Percentiles rank a stretch among this genome's conserved stretches.
Conservation (phyloP, 1,284 basidiomycete species). For the Leccinum fallax region DNA sequence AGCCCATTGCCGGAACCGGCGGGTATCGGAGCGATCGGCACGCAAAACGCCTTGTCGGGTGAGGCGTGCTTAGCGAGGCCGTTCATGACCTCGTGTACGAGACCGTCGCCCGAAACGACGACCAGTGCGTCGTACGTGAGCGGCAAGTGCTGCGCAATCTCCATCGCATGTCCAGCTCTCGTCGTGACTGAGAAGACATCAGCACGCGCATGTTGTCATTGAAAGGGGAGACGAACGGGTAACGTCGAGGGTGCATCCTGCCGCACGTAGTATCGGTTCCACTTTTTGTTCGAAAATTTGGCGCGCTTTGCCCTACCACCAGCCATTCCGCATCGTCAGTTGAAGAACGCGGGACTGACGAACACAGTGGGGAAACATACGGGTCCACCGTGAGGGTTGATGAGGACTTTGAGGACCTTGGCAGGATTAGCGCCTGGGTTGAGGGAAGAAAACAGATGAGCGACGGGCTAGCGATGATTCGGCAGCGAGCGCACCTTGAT, state of each 20-base stretch:
- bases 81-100: conserved; percentile 91
- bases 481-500: conserved; percentile 52
- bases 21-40: conserved; percentile 86
- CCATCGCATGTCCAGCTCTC: conserved; percentile 71
- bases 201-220: conserved; percentile 3
- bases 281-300: conserved; percentile 67
- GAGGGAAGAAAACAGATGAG: conserved; percentile 6
- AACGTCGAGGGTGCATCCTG: conserved; percentile 69
- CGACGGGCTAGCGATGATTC: neutral
- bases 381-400: conserved; percentile 86
- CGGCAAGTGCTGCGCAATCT: conserved; percentile 64
- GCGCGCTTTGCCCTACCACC: conserved; percentile 66
- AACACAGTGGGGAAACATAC: conserved; percentile 41
- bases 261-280: conserved; percentile 80
- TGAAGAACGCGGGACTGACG: neutral
- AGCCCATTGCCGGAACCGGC: conserved; percentile 86
- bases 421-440: conserved; percentile 51
- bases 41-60: conserved; percentile 69
- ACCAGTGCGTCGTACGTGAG: conserved; percentile 79
- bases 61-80: conserved; percentile 80
- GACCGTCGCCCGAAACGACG: conserved; percentile 89
- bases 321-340: neutral
- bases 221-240: conserved; percentile 42
- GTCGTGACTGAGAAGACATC: conserved; percentile 59
- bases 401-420: conserved; percentile 66